These are phyloP conservation scores for Tolypocladium tropicale DNA, from an alignment of 2,329 filamentous ascomycete genomes.

Conservation along the genomic window DNA sequence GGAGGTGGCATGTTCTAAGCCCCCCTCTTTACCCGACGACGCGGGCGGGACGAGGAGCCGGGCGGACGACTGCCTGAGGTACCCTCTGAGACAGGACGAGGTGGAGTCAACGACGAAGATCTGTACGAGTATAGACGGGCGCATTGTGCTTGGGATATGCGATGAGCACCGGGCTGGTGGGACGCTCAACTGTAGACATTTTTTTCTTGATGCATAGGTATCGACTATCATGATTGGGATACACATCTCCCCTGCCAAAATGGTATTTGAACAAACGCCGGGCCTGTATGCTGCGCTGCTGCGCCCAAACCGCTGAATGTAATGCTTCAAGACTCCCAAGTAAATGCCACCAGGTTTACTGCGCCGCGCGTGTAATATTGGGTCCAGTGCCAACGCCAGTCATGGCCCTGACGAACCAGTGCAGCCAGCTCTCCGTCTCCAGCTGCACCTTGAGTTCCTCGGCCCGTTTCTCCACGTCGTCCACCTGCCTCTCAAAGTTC, in stretches of 20 bases:
- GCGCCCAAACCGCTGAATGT: not conserved
- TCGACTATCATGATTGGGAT: not conserved
- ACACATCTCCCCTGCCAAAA: not conserved
- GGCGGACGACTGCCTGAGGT: not conserved
- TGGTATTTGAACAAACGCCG: not conserved
- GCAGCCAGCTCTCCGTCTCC: conserved; percentile 52
- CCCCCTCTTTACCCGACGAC: no score
- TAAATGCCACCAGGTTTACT: conserved; percentile 6
- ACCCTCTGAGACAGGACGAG: not conserved
- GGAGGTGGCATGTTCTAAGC: conserved; percentile 25
- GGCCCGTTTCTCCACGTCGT: conserved; percentile 56
- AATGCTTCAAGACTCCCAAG: not conserved
- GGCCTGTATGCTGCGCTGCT: not conserved
- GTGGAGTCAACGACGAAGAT: not conserved
- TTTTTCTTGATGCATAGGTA: not conserved
- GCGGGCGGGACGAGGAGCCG: not conserved
- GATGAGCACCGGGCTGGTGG: not conserved
- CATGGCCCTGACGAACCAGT: conserved; percentile 52
- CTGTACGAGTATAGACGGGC: conserved; percentile 13
- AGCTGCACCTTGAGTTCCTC: conserved; percentile 52
- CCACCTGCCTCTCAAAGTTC: conserved; percentile 71
- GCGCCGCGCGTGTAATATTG: conserved; percentile 33
- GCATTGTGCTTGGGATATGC: not conserved
- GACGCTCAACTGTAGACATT: not conserved
- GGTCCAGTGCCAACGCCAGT: conserved; percentile 51